Evolutionary conservation across 2,329 filamentous ascomycete genomes (phyloP).

Genomic region (Colletotrichum agaves): DNA sequence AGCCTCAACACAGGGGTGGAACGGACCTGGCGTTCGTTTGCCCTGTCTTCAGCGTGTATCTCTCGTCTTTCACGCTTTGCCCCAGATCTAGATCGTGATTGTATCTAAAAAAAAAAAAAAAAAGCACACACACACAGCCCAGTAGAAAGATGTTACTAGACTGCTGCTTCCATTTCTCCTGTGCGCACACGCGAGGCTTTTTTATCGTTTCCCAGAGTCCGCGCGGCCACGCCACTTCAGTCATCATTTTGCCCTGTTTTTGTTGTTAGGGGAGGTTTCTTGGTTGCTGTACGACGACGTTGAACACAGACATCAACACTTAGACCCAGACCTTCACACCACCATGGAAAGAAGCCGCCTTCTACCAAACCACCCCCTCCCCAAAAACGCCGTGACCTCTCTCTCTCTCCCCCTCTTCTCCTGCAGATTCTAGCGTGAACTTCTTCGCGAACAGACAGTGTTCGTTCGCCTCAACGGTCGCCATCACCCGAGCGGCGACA

Average conservation of each 20-base stretch:
- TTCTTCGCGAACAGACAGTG: slow-evolving; percentile 23
- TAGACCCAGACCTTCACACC: background rate
- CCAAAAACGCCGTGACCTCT: background rate
- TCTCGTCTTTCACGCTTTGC: background rate
- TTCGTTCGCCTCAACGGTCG: slow-evolving; percentile 25
- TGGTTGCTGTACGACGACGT: background rate
- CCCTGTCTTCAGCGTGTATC: too few species aligned
- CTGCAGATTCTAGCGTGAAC: slow-evolving; percentile 19
- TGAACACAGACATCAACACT: slow-evolving; percentile 9
- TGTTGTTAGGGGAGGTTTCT: too few species aligned
- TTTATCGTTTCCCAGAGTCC: background rate
- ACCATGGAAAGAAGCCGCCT: background rate
- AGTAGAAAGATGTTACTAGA: background rate
- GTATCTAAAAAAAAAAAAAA: background rate
- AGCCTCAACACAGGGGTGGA: background rate
- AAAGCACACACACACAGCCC: too few species aligned
- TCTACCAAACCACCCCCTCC: too few species aligned
- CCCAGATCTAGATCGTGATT: background rate
- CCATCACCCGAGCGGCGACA: background rate
- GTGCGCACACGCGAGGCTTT: background rate
- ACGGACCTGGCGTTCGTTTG: background rate
- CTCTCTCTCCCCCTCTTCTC: background rate
- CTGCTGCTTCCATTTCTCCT: background rate
- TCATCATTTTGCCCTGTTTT: background rate
- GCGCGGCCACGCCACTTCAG: slow-evolving; percentile 3